Evolutionary conservation across 257 asterid species (phyloP).

Genomic region (Nicotiana otophora): DNA sequence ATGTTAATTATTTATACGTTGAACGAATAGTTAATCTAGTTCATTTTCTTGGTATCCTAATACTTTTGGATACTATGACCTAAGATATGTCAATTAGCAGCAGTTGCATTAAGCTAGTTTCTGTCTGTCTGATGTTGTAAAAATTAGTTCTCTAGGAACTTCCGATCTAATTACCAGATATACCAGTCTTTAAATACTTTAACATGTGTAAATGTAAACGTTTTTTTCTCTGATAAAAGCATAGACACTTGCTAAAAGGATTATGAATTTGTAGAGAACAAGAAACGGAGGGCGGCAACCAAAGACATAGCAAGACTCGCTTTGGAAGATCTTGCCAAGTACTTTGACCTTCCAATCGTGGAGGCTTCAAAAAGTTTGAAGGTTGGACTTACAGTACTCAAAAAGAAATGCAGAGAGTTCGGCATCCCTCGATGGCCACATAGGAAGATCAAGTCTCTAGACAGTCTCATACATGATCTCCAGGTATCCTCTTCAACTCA

Average conservation of each 20-base stretch:
- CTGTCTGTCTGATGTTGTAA: not conserved
- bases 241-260: not conserved
- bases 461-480: constrained; percentile 27
- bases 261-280: constrained; percentile 1
- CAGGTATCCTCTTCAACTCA: constrained; percentile 18
- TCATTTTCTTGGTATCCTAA: not conserved
- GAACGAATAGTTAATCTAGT: not conserved
- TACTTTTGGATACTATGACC: not conserved
- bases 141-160: not conserved
- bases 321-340: constrained; percentile 28
- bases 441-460: constrained; percentile 31
- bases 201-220: not conserved
- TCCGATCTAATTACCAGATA: not conserved
- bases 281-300: constrained; percentile 23
- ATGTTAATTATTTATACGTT: not conserved
- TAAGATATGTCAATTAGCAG: too few relatives aligned
- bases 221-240: not conserved
- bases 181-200: not conserved
- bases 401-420: constrained; percentile 34
- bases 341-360: constrained; percentile 28
- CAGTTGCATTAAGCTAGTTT: not conserved
- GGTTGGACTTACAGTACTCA: constrained; percentile 31
- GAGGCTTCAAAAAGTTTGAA: constrained; percentile 26
- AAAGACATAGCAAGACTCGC: constrained; percentile 26
- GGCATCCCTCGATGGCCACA: constrained; percentile 39